Evolutionary conservation across 371 early-diverging fungal genomes (phyloP), one percentile per base, ranked within the genome.

Genomic region (Circinella umbellata): DNA sequence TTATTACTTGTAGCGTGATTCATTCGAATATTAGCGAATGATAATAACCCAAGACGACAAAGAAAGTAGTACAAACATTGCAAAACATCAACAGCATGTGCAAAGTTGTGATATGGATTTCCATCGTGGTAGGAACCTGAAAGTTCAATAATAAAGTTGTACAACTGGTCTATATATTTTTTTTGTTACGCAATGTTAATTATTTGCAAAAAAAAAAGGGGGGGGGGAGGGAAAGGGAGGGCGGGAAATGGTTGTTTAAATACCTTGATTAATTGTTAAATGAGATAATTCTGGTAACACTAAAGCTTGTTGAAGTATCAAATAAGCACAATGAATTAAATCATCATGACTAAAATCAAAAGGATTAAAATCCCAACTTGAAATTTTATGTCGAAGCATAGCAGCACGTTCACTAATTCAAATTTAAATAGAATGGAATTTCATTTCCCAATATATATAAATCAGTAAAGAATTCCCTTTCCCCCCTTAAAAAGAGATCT

Each of bases 51-150:
- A 64, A 91, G 76, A 51, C 84, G 73, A 73, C 89, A 86, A 67
- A 94, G 75, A 68, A 92, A 88, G 76, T 86, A 91, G 69, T 86
- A 93, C 6, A 89, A 83, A 64, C 92, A 88, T 76, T 95, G 95
- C n/a, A 93, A 78, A 11, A 94, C 94, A 74, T 95, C 95, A 10
- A 93, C 90, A 7, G 95, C 94, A 80, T 95, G 95, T 35, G 86
- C 85, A 77, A 93, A 92, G 79, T 93, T 94, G 77, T 95, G 95
- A 76, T 93, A 94, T 14, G 92, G 91, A 73, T 94, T 94, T 63
- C 82, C 87, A 48, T 87, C 82, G 77, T 90, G 89, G 76, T 93
- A 93, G 9, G 88, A 81, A 48, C 84, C 83, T 53, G 85, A 81
- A 55, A 91, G 73, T 36, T 89, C 88, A 49, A 86, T 74, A 34